phyloP scores from a whole-genome alignment of 2,329 filamentous ascomycete species.

The Camillea tinctor region DNA sequence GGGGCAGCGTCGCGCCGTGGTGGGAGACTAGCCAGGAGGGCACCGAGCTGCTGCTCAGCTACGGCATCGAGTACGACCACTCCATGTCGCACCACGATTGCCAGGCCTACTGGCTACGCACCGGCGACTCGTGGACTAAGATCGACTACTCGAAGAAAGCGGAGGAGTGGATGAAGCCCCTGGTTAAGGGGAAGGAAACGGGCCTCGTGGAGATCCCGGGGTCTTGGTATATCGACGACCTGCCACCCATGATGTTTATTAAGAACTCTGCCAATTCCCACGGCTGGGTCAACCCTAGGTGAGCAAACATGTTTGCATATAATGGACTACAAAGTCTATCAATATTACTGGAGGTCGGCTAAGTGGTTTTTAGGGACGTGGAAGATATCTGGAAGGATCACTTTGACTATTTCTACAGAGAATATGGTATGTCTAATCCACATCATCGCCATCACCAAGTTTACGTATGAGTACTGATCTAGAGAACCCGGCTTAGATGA shows the following conservation, averaged over 20 bases:
- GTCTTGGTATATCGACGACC: constrained; percentile 58
- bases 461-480: background rate
- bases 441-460: background rate
- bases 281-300: constrained; percentile 53
- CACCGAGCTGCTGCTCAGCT: constrained; percentile 61
- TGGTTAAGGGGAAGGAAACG: constrained; percentile 57
- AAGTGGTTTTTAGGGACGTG: constrained; percentile 44
- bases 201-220: constrained; percentile 67
- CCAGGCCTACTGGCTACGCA: constrained; percentile 62
- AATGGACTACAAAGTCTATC: no score
- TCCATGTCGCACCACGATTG: constrained; percentile 66
- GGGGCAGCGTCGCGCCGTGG: constrained; percentile 70
- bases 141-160: constrained; percentile 65
- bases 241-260: constrained; percentile 72
- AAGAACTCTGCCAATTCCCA: constrained; percentile 65
- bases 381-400: constrained; percentile 66
- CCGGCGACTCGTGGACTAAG: constrained; percentile 65
- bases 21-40: constrained; percentile 73
- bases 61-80: constrained; percentile 70
- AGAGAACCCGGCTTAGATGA: constrained; percentile 43
- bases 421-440: constrained; percentile 48
- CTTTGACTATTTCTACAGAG: constrained; percentile 72
- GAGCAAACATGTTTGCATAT: no score
- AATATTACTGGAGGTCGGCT: no score
- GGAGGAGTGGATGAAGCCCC: constrained; percentile 65